Evolutionary conservation across 352 stramenopile species (phyloP).

Genomic region (Globisporangium iwayamae): DNA sequence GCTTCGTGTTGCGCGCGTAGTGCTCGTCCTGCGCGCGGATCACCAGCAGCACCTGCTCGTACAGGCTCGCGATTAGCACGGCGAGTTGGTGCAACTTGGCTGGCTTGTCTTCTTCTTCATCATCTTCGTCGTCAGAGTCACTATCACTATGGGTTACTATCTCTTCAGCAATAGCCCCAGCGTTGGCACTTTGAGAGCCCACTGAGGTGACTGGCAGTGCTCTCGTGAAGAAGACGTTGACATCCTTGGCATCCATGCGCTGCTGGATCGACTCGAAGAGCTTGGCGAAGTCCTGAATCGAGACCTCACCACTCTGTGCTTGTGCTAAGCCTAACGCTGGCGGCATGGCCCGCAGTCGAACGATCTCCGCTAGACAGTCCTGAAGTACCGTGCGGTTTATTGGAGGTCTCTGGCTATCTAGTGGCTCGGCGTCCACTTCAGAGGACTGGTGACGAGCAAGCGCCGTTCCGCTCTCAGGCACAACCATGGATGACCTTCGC

Average conservation of each 20-base stretch:
- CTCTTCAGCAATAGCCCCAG: background rate
- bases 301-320: conserved; percentile 16
- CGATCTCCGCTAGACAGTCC: conserved; percentile 29
- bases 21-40: conserved; percentile 65
- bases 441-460: background rate
- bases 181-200: background rate
- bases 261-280: conserved; percentile 29
- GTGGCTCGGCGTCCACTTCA: background rate
- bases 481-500: background rate
- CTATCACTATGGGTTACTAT: background rate
- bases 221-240: conserved; percentile 27
- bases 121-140: background rate
- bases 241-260: conserved; percentile 18
- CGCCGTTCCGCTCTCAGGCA: background rate
- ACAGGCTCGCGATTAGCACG: conserved; percentile 11
- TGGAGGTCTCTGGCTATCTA: background rate
- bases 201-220: background rate
- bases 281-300: conserved; percentile 25
- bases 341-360: conserved; percentile 12
- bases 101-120: background rate
- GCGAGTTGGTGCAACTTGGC: background rate
- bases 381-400: conserved; percentile 16
- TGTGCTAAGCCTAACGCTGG: conserved; percentile 3
- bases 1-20: conserved; percentile 54
- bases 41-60: conserved; percentile 26